These are phyloP conservation scores for Exophiala phaeomuriformis DNA, from an alignment of 2,329 filamentous ascomycete species.

Conservation along the genomic window DNA sequence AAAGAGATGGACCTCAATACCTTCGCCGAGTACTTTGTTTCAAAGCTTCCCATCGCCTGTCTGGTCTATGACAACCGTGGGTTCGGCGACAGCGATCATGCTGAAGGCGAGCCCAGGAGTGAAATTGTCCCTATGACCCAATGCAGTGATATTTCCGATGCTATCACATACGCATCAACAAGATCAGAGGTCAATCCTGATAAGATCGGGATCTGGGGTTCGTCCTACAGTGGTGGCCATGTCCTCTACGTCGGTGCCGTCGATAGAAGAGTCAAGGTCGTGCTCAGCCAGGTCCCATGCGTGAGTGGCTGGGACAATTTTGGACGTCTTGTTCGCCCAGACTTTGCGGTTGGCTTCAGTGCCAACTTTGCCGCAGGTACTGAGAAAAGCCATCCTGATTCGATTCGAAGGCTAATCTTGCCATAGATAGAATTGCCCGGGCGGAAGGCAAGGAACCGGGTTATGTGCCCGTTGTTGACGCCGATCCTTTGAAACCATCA, in stretches of 20 bases:
- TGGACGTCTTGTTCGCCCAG: conserved; percentile 31
- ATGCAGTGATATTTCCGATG: conserved; percentile 35
- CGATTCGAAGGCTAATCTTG: neutral
- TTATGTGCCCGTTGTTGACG: conserved; percentile 31
- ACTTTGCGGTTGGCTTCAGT: conserved; percentile 29
- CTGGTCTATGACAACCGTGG: conserved; percentile 33
- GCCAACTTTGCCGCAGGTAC: conserved; percentile 29
- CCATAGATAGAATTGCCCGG: conserved; percentile 28
- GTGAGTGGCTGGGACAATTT: conserved; percentile 36
- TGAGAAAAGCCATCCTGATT: neutral
- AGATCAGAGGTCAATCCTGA: conserved; percentile 29
- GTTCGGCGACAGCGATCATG: conserved; percentile 30
- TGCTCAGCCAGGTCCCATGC: conserved; percentile 35
- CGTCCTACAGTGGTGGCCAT: conserved; percentile 37
- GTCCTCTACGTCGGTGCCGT: conserved; percentile 35
- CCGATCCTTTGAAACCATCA: conserved; percentile 29
- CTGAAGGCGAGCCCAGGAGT: conserved; percentile 32
- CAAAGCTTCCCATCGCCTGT: conserved; percentile 18
- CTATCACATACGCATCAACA: conserved; percentile 31
- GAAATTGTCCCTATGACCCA: conserved; percentile 32
- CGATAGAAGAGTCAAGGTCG: conserved; percentile 37
- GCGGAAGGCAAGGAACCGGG: conserved; percentile 30
- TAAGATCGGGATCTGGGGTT: conserved; percentile 35
- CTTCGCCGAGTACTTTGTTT: conserved; percentile 23
- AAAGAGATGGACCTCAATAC: conserved; percentile 26